Conservation (phyloP, 345 rosid genomes). For the Camelina hispida region DNA sequence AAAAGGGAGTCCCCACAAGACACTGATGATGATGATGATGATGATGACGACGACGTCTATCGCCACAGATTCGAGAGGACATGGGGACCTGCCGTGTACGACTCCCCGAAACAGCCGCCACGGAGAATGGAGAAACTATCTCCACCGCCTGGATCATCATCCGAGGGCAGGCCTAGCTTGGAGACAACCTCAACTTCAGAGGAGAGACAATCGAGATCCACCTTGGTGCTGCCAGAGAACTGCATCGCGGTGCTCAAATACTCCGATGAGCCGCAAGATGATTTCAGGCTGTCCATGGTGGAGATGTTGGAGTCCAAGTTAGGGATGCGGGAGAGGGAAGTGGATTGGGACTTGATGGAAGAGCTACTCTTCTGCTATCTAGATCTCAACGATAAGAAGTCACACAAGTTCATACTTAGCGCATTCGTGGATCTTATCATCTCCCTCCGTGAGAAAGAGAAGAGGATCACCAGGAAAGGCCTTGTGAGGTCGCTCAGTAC, state of each 20-base stretch:
- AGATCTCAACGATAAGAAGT: constrained; percentile 72
- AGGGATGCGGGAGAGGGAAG: constrained; percentile 33
- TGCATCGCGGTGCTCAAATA: constrained; percentile 63
- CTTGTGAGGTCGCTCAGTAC: constrained; percentile 33
- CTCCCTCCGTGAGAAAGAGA: constrained; percentile 40
- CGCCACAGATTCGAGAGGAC: constrained; percentile 42
- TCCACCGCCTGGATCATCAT: constrained; percentile 52
- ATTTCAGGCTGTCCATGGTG: constrained; percentile 75
- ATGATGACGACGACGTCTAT: constrained; percentile 15
- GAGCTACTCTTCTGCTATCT: constrained; percentile 78
- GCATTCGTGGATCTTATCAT: constrained; percentile 79
- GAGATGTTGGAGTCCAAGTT: constrained; percentile 71
- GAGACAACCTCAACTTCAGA: constrained; percentile 30
- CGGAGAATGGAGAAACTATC: constrained; percentile 38
- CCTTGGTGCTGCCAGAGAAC: constrained; percentile 52
- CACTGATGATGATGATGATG: constrained; percentile 11
- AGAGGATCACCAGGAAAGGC: constrained; percentile 40
- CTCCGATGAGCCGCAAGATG: constrained; percentile 60
- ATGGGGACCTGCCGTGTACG: constrained; percentile 39
- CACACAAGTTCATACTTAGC: constrained; percentile 67
- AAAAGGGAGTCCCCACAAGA: constrained; percentile 29
- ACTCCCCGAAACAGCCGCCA: constrained; percentile 29
- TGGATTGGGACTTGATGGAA: constrained; percentile 91
- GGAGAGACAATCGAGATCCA: constrained; percentile 47
- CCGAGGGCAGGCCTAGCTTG: constrained; percentile 55